Conservation (phyloP, 768 basidiomycete species). For the Pilatotrama ljubarskyi region DNA sequence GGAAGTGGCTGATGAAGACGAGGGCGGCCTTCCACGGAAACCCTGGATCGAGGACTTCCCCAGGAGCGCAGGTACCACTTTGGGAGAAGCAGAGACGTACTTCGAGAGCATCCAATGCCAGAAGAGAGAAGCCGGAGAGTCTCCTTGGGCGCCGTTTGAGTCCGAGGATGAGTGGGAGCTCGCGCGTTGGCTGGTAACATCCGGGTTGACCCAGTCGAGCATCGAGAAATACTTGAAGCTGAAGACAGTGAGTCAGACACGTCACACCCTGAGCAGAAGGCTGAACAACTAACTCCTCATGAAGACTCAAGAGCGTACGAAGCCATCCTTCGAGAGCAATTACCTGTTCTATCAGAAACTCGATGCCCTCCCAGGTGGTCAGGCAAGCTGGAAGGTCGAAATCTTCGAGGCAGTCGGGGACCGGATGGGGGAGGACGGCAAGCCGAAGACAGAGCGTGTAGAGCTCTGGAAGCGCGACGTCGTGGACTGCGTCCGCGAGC, state of each 20-base stretch:
- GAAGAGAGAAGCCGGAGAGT: background rate
- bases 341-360: conserved; percentile 23
- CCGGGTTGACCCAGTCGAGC: conserved; percentile 20
- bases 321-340: conserved; percentile 24
- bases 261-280: background rate
- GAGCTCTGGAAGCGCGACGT: conserved; percentile 38
- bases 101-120: conserved; percentile 11
- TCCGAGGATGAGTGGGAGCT: conserved; percentile 25
- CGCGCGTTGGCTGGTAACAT: conserved; percentile 20
- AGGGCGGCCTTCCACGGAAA: background rate
- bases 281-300: background rate
- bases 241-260: conserved; percentile 13
- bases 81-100: background rate
- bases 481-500: conserved; percentile 37
- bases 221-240: conserved; percentile 29
- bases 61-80: background rate
- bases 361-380: conserved; percentile 20
- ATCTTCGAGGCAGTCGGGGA: conserved; percentile 17
- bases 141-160: conserved; percentile 20
- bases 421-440: conserved; percentile 14
- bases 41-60: conserved; percentile 14
- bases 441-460: conserved; percentile 24
- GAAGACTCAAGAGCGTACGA: conserved; percentile 10
- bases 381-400: conserved; percentile 21
- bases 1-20: background rate